Evolutionary conservation across 805 yeast genomes (phyloP), one percentile per base, ranked within the genome.

Genomic region (Wickerhamomyces alni): DNA sequence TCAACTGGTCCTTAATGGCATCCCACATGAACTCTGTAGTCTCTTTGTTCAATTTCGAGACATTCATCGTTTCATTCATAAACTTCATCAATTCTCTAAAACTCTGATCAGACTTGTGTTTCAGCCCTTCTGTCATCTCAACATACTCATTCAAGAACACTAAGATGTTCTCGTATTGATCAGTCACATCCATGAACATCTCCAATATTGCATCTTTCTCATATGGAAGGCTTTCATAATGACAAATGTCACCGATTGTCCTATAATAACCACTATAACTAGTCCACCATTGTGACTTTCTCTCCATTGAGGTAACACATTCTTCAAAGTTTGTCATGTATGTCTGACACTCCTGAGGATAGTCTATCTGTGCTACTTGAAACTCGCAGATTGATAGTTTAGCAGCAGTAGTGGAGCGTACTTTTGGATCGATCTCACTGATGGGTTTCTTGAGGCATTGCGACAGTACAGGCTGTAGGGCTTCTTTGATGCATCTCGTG

Each of bases 271-370:
- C 87, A 45, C 79, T 79, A 51, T 72, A 82, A 0, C 82, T 77
- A 0, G 88, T 80, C 91, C 91, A 82, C 71, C 81, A 76, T 47
- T 80, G 83, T 0, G 77, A 65, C 3, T 65, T 59, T 17, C 49
- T 49, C 39, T 74, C 74, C 30, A 75, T 44, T 2, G 62, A 57
- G 4, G 46, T 37, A 24, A 76, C 59, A 43, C 82, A 77, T 1
- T 41, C 45, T 17, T 56, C 55, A 34, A 57, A 47, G 5, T 6
- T n/a, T 6, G 17, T 11, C 5, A 11, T 17, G 21, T 5, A 30
- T 5, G 16, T 13, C 13, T 12, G 69, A 21, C 60, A 55, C 29
- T 52, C 57, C 0, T 4, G 13, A 1, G 60, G 59, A 34, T 60
- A 63, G 1, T 47, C 50, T 1, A 76, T 50, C 0, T 66, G 62